These are phyloP conservation scores for Pseudocercospora macadamiae DNA, from an alignment of 2,329 filamentous ascomycete genomes.

Conservation along the genomic window DNA sequence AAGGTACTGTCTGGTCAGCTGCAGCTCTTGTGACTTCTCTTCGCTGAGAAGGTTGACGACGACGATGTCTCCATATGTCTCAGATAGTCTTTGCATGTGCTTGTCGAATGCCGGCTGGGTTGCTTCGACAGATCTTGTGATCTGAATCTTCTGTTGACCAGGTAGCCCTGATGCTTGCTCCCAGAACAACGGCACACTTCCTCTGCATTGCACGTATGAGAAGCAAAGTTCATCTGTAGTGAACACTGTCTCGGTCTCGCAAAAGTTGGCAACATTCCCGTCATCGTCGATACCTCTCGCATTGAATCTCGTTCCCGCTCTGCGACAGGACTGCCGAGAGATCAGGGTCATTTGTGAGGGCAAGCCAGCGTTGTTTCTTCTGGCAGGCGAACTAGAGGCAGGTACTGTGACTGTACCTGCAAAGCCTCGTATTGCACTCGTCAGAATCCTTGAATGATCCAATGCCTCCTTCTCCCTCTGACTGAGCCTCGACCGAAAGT, in stretches of 20 bases:
- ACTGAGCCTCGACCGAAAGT: slow-evolving; percentile 82
- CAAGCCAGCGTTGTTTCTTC: slow-evolving; percentile 66
- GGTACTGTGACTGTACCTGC: slow-evolving; percentile 85
- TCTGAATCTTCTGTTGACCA: slow-evolving; percentile 89
- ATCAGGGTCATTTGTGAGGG: slow-evolving; percentile 87
- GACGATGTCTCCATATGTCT: slow-evolving; percentile 86
- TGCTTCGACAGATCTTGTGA: slow-evolving; percentile 86
- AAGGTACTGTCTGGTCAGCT: slow-evolving; percentile 78
- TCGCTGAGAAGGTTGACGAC: slow-evolving; percentile 93
- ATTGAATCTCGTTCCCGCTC: slow-evolving; percentile 95
- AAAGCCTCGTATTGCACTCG: slow-evolving; percentile 91
- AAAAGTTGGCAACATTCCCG: slow-evolving; percentile 96
- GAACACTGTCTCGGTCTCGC: slow-evolving; percentile 94
- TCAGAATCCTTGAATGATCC: slow-evolving; percentile 86
- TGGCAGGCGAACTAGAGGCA: slow-evolving; percentile 71
- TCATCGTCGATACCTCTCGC: slow-evolving; percentile 97
- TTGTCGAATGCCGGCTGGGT: slow-evolving; percentile 94
- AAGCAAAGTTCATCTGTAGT: slow-evolving; percentile 81
- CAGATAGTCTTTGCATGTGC: slow-evolving; percentile 85
- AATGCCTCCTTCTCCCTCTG: slow-evolving; percentile 74
- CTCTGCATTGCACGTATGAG: slow-evolving; percentile 90
- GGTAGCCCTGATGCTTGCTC: slow-evolving; percentile 89
- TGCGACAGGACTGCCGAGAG: slow-evolving; percentile 83
- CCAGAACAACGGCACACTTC: slow-evolving; percentile 96
- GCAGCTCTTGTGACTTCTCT: slow-evolving; percentile 80